Evolutionary conservation across 208 protist species (phyloP).

Genomic region (Tritrichomonas foetus): DNA sequence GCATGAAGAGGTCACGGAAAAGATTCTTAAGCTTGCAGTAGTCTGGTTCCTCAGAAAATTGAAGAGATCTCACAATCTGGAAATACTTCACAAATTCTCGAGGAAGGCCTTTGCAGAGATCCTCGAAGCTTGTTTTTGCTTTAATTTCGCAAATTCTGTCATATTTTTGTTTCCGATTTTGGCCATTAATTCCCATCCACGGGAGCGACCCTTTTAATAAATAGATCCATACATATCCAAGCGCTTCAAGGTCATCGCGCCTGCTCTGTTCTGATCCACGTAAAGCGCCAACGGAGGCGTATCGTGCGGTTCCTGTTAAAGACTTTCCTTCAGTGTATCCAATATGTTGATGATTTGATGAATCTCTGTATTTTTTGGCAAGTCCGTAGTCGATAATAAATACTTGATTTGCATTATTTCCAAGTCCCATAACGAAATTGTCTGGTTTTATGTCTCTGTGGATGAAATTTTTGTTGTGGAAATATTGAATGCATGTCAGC

Average conservation of each 20-base stretch:
- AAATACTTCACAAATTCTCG: slow-evolving; percentile 90
- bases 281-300: slow-evolving; percentile 97
- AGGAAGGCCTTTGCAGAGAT: slow-evolving; percentile 74
- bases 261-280: slow-evolving; percentile 83
- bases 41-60: slow-evolving; percentile 96
- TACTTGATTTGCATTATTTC: slow-evolving; percentile 59
- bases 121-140: slow-evolving; percentile 78
- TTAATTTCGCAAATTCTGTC: background rate
- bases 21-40: slow-evolving; percentile 83
- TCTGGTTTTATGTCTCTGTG: slow-evolving; percentile 37
- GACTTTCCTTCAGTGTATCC: slow-evolving; percentile 96
- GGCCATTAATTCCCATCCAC: slow-evolving; percentile 82
- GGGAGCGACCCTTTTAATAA: slow-evolving; percentile 91
- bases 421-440: slow-evolving; percentile 8
- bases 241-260: slow-evolving; percentile 70
- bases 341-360: slow-evolving; percentile 92
- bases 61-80: slow-evolving; percentile 85
- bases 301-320: slow-evolving; percentile 95
- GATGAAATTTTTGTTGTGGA: slow-evolving; percentile 30
- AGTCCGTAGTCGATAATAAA: slow-evolving; percentile 66
- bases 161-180: background rate
- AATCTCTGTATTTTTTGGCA: slow-evolving; percentile 96
- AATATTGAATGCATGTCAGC: slow-evolving; percentile 52
- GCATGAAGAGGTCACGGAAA: slow-evolving; percentile 86
- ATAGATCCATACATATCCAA: slow-evolving; percentile 97